Evolutionary conservation across 1,139 yeast genomes (phyloP).

Genomic region (Geotrichum citri-aurantii): DNA sequence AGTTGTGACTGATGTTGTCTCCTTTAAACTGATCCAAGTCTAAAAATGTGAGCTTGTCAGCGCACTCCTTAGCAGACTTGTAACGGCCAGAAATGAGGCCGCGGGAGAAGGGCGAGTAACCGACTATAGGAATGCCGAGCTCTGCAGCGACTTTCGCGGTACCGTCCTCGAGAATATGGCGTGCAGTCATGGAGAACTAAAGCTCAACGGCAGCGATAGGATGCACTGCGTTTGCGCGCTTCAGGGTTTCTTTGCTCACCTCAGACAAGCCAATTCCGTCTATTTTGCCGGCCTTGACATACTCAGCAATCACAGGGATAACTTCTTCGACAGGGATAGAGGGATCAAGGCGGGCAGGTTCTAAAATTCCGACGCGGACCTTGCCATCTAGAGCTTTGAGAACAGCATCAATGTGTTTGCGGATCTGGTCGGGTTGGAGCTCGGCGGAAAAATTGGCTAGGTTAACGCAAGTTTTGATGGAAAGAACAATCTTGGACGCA

Average conservation of each 20-base stretch:
- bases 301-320: slow-evolving; percentile 28
- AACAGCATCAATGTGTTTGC: slow-evolving; percentile 48
- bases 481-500: slow-evolving; percentile 48
- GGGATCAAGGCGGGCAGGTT: slow-evolving; percentile 62
- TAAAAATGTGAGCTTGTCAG: slow-evolving; percentile 14
- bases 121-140: slow-evolving; percentile 58
- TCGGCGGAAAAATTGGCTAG: slow-evolving; percentile 40
- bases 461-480: slow-evolving; percentile 62
- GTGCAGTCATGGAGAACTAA: slow-evolving; percentile 65
- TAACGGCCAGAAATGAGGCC: slow-evolving; percentile 68
- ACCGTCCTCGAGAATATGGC: slow-evolving; percentile 56
- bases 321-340: slow-evolving; percentile 37
- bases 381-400: slow-evolving; percentile 41
- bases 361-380: slow-evolving; percentile 47
- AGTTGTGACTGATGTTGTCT: slow-evolving; percentile 52
- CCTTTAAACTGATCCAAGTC: slow-evolving; percentile 52
- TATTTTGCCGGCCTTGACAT: slow-evolving; percentile 37
- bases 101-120: slow-evolving; percentile 79
- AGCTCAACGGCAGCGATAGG: slow-evolving; percentile 67
- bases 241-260: slow-evolving; percentile 54
- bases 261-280: slow-evolving; percentile 67
- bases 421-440: slow-evolving; percentile 46
- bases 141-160: slow-evolving; percentile 51
- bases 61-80: background rate
- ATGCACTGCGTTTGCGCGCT: slow-evolving; percentile 46